Evolutionary conservation across 352 stramenopile species (phyloP).

Genomic region (Globisporangium paddicum): DNA sequence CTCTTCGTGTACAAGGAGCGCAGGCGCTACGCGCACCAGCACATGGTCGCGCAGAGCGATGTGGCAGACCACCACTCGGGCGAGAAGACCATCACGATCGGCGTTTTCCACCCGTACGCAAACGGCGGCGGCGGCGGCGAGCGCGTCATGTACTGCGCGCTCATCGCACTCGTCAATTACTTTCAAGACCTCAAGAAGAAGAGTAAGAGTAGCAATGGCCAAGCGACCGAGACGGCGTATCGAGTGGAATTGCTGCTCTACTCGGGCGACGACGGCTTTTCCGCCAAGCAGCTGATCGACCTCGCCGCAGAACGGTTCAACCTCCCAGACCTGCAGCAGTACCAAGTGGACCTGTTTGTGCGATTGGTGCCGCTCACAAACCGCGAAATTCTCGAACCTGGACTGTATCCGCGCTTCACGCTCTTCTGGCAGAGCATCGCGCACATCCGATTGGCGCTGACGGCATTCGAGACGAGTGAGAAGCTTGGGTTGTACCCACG

Average conservation of each 20-base stretch:
- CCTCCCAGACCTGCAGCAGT: slow-evolving; percentile 60
- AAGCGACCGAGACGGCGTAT: not conserved
- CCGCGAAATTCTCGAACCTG: slow-evolving; percentile 69
- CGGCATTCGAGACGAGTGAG: slow-evolving; percentile 71
- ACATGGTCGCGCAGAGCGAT: slow-evolving; percentile 17
- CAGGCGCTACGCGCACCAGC: slow-evolving; percentile 32
- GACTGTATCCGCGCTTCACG: slow-evolving; percentile 88
- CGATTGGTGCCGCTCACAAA: slow-evolving; percentile 74
- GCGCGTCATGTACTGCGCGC: slow-evolving; percentile 96
- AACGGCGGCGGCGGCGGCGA: slow-evolving; percentile 96
- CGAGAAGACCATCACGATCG: slow-evolving; percentile 47
- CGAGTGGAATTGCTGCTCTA: slow-evolving; percentile 56
- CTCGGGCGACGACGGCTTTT: slow-evolving; percentile 71
- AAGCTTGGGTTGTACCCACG: slow-evolving; percentile 57
- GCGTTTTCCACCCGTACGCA: slow-evolving; percentile 95
- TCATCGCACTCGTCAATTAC: slow-evolving; percentile 78
- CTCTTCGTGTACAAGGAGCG: slow-evolving; percentile 37
- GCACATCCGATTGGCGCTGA: slow-evolving; percentile 88
- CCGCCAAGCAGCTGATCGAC: slow-evolving; percentile 59
- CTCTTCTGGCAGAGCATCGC: slow-evolving; percentile 95
- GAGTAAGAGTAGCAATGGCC: not conserved
- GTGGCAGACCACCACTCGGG: slow-evolving; percentile 1
- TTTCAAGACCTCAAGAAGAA: slow-evolving; percentile 24
- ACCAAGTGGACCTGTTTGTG: slow-evolving; percentile 43
- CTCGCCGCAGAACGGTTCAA: slow-evolving; percentile 84